Evolutionary conservation across 176 grass and related monocot species (phyloP), one percentile per base, ranked within the genome.

Genomic region (Melocanna baccifera): DNA sequence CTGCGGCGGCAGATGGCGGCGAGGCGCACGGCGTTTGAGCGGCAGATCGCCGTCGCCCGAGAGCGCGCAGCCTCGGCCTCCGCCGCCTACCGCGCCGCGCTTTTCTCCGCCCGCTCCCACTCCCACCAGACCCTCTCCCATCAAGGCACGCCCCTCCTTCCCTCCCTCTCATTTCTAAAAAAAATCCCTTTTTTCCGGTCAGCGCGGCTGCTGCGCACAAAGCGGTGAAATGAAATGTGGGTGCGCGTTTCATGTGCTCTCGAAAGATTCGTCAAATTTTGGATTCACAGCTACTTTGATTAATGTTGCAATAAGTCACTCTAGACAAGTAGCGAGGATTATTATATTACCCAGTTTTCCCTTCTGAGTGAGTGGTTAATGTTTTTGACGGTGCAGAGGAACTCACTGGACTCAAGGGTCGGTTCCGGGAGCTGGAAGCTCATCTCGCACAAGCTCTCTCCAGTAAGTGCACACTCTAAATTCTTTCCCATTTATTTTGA

Each of bases 321-420:
- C 11, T 74, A 43, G 25, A 63, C 34, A 36, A 23, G 18, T 62
- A 32, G 28, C 69, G 45, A 56, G 34, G 42, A 45, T 45, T 45
- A 45, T 45, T 45, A 12, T 12, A 62, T 75, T 32, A 28, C 1
- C 2, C 30, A 20, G 4, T 12, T 67, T 32, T 1, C 12, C 29
- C 15, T 20, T 80, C 43, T 34, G 69, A 64, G 15, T 69, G 32
- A 64, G 15, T 69, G 32, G 12, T 19, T 34, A 63, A 36, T 61
- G 15, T 23, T 73, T 76, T 74, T 76, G 56, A 41, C 72, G 55
- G 19, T 45, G 39, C 87, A 97, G 92, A 84, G 34, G 85, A 87
- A 75, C 62, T 97, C 6, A 12, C 25, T 12, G 59, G 19, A 14
- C 40, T 94, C 57, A 83, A 88, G 85, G 80, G 83, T 19, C 12